Base-by-base conservation (phyloP, 345 rosid species). In the Erucastrum elatum region DNA sequence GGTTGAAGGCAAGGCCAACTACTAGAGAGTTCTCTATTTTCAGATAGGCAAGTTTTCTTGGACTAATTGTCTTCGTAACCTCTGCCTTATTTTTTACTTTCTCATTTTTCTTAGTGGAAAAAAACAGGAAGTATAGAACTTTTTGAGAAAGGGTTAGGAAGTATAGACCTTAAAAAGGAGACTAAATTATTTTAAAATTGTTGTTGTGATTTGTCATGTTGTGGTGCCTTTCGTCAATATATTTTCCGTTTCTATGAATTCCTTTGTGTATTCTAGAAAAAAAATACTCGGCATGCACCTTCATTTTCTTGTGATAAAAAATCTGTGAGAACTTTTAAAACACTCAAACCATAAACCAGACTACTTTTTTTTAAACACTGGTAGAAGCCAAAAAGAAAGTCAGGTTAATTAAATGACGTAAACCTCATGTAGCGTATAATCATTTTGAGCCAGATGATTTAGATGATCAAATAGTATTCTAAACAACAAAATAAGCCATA, bases 131-230 rank as follows among this genome's bases (percentile, higher is more conserved):
- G 9, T 7, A 55, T 53, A 64, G 11, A 71, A 59, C 76, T 35
- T 77, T 51, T 21, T 21, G 21, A 21, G 21, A 21, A 21, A 21
- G 21, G 21, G 21, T 21, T 56, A 1, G 33, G 21, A 55, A 9
- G 9, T 7, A 55, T 53, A 64, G 11, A 71, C 65, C 76, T 35
- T 77, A 53, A 53, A 77, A 55, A 55, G 44, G 65, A 62, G 0
- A 55, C 5, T 64, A 64, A 70, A 55, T 77, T 58, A 15, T 56
- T 63, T 10, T 63, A 26, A 26, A 56, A 16, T 34, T 64, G 30
- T 37, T 55, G 66, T 70, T 64, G 66, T 65, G 29, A 15, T 60
- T 72, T 72, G 74, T 72, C 69, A 72, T 66, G 30, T 60, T 73
- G 35, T 72, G 41, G 55, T 65, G 33, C 7, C 3, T 73, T 34